Base-by-base conservation (phyloP, 306 rosid species). In the Corylus avellana region DNA sequence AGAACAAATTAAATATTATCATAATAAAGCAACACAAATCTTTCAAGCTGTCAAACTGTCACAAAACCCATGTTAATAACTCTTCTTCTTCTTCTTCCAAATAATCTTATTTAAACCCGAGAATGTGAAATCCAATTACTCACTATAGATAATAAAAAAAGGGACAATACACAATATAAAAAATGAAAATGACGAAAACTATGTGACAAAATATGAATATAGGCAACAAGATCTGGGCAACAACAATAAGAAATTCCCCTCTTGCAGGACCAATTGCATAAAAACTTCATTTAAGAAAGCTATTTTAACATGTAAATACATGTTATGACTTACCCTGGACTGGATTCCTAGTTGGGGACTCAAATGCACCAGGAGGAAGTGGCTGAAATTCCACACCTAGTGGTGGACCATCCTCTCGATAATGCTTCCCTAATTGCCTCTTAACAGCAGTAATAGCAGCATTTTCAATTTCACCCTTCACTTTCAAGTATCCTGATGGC, bases 351-450 rank as follows among this genome's bases (percentile, higher is more conserved):
- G 73, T 79, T 44, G 88, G 92, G 71, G 80, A 78, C 82, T 96
- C 98, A 78, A 96, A 96, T 78, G 98, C 98, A 79, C 94, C 97
- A 12, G 98, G 99, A 78, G 99, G 99, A 87, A 87, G 91, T 59
- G 81, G 86, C 70, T 96, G 97, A 80, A 96, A 96, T 76, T 93
- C 96, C 56, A 96, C 86, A 54, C 94, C 89, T 78, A 93, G 94
- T 2, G 84, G 88, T 17, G 99, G 99, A 81, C 99, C 99, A 87
- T 96, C 94, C 85, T 89, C 97, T 72, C 0, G 77, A 75, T 90
- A 91, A 61, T 89, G 84, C 84, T 81, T 81, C 70, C 99, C 99
- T 82, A 96, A 77, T 85, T 93, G 99, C 90, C 89, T 93, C 89
- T 90, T 96, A 77, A 96, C 99, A 59, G 96, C 96, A 75, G 94